Base-by-base conservation (phyloP, 257 asterid species). In the Nicotiana paniculata region DNA sequence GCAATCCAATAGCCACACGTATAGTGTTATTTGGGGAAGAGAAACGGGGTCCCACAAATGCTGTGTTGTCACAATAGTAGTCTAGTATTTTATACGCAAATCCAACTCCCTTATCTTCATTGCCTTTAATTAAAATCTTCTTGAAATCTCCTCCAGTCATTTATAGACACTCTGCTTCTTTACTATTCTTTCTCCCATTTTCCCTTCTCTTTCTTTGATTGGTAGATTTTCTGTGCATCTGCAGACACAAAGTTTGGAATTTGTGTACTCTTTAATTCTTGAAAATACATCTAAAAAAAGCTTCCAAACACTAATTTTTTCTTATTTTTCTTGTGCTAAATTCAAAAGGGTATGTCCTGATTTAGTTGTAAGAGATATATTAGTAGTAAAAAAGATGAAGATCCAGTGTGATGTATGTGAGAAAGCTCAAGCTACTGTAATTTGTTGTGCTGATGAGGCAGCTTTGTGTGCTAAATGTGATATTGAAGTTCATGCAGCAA, bases 381-480 rank as follows among this genome's bases (percentile, higher is more conserved):
- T 21, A 3, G 1, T 51, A 18, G 39, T 28, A 6, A 17, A 13
- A 39, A 86, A 77, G 85, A 96, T 96, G 99, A 96, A 96, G 97
- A 94, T 96, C 59, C 97, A 92, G 92, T 96, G 99, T 72, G 99
- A 96, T 91, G 99, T 94, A 75, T 96, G 99, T 83, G 99, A 96
- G 91, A 96, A 90, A 82, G 97, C 98, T 24, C 90, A 90, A 68
- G 99, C 99, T 81, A 93, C 97, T 53, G 95, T 96, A 88, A 96
- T 96, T 3, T 96, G 99, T 86, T 94, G 99, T 85, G 99, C 99
- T 9, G 99, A 96, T 84, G 99, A 96, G 88, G 99, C 99, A 35
- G 99, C 98, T 11, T 82, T 96, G 85, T 96, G 99, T 59, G 85
- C 95, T 1, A 88, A 87, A 69, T 96, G 99, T 86, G 98, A 96